Base-by-base conservation (phyloP, 495 filamentous ascomycete species). In the Jackrogersella minutella region DNA sequence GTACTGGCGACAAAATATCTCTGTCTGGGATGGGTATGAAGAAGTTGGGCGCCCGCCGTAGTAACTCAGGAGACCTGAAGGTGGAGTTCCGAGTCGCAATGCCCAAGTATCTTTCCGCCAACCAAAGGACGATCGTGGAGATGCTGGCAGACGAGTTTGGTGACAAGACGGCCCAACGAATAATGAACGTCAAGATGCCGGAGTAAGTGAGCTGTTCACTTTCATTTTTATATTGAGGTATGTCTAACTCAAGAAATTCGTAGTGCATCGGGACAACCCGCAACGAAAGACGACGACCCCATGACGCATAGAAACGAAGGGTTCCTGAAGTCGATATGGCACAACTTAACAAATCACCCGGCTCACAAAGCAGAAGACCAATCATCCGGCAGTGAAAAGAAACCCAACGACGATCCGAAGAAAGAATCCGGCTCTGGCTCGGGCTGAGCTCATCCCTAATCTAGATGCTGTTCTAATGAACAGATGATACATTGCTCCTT, bases 81-180 rank as follows among this genome's bases (percentile, higher is more conserved):
- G 92, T 99, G 6, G 96, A 98, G 76, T 98, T 96, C 82, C 94
- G 93, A 80, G 91, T 99, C 11, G 76, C 85, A 26, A 96, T 97
- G 92, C 95, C 95, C 10, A 97, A 96, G 77, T 96, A 93, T 70
- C 81, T 99, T 69, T 92, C 86, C 19, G 80, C 86, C 17, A 97
- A 95, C 77, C 94, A 98, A 80, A 85, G 96, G 33, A 93, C 90
- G 0, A 89, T 99, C 28, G 74, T 97, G 59, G 95, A 99, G 78
- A 92, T 97, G 82, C 85, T 99, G 41, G 95, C 95, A 26, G 93
- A 99, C 69, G 95, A 99, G 80, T 86, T 97, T 83, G 86, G 85
- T 10, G 95, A 99, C 74, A 90, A 92, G 77, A 91, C 86, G 14
- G 95, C 95, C n/a, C 93, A 89, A 75, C 85, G 96, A 40, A 86